A percentile compares a stretch with the other conserved stretches of the same genome.
phyloP scores from a whole-genome alignment of 768 basidiomycete genomes.

The Psilocybe azurescens region DNA sequence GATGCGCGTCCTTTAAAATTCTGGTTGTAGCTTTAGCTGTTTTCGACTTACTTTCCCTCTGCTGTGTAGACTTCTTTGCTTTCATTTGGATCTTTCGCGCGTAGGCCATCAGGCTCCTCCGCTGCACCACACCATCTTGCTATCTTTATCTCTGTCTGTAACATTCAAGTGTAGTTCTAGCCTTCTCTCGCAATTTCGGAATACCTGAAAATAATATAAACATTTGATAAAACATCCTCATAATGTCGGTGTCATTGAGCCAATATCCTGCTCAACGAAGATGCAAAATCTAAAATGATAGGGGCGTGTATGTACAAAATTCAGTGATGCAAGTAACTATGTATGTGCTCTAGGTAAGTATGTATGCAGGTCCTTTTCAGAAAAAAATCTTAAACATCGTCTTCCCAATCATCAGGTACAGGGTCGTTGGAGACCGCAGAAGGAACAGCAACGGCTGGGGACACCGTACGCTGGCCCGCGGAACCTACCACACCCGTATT shows the following conservation, averaged over 20 bases:
- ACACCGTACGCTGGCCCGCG: conserved; percentile 1
- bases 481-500: background rate
- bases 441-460: conserved; percentile 14
- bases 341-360: no score
- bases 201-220: background rate
- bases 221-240: background rate
- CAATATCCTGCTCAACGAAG: no score
- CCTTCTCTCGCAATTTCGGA: background rate
- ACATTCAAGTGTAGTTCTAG: conserved; percentile 6
- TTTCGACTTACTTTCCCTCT: background rate
- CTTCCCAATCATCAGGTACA: conserved; percentile 22
- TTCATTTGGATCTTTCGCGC: background rate
- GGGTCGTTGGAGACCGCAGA: conserved; percentile 16
- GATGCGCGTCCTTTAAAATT: background rate
- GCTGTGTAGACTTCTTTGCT: background rate
- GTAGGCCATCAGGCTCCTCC: background rate
- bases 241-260: background rate
- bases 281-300: no score
- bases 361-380: no score
- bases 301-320: no score
- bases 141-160: background rate
- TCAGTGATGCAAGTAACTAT: no score
- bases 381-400: background rate
- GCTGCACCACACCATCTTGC: background rate
- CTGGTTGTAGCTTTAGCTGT: conserved; percentile 5